Evolutionary conservation across 192 early-diverging fungal genomes (phyloP).

Genomic region (Umbelopsis sp.): DNA sequence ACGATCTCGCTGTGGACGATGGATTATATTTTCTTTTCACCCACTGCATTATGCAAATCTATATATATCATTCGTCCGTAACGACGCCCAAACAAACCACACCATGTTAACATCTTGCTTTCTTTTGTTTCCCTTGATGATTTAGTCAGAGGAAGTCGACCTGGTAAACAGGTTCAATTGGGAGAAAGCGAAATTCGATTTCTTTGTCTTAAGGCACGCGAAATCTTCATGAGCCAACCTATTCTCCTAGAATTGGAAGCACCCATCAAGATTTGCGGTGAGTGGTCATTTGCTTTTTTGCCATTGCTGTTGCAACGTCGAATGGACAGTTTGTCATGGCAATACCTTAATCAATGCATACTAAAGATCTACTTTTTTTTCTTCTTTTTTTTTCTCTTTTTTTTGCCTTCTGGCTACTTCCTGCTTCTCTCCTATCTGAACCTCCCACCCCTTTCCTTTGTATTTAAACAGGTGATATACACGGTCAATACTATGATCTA

Average conservation of each 20-base stretch:
- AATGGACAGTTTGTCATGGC: no score
- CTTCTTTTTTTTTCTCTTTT: no score
- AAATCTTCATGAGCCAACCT: constrained; percentile 94
- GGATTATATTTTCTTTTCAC: no score
- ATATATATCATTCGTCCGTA: no score
- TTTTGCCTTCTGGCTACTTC: not conserved
- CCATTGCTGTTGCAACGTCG: not conserved
- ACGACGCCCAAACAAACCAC: no score
- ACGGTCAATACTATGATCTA: constrained; percentile 98
- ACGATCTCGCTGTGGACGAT: not conserved
- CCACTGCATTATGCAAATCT: no score
- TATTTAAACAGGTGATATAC: constrained; percentile 62
- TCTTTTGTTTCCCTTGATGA: not conserved
- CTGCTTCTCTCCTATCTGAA: not conserved
- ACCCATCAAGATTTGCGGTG: constrained; percentile 97
- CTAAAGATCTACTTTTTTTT: not conserved
- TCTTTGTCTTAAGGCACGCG: constrained; percentile 90
- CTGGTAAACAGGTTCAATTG: constrained; percentile 97
- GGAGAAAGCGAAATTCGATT: constrained; percentile 92
- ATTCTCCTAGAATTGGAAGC: constrained; percentile 93
- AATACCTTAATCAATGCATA: no score
- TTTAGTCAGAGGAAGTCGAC: constrained; percentile 90
- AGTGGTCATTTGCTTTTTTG: not conserved
- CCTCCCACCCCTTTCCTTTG: not conserved
- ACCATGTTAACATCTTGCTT: no score